Percentiles rank a stretch among this genome's conserved stretches.
Conservation (phyloP, 2,329 filamentous ascomycete species). For the Catunica adiposa region DNA sequence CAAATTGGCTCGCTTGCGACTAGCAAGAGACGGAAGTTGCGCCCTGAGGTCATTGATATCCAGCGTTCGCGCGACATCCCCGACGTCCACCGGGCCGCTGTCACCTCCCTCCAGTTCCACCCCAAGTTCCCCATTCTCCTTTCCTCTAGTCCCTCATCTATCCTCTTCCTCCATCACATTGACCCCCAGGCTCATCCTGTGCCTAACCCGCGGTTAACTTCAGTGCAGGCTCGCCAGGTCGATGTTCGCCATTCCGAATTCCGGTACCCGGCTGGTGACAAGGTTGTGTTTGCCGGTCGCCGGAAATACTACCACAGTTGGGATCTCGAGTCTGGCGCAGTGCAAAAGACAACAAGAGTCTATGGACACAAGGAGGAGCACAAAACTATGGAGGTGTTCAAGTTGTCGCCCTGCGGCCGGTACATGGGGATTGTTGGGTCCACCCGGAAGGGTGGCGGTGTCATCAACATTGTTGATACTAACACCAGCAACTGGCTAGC, state of each 20-base stretch:
- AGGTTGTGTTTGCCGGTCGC: conserved; percentile 76
- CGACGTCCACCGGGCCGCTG: conserved; percentile 58
- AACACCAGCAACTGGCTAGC: conserved; percentile 74
- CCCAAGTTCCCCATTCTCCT: conserved; percentile 75
- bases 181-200: conserved; percentile 56
- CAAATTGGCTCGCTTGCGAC: conserved; percentile 41
- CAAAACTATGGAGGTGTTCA: conserved; percentile 80
- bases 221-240: conserved; percentile 68
- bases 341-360: conserved; percentile 67
- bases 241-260: conserved; percentile 78
- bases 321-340: conserved; percentile 65
- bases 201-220: conserved; percentile 79
- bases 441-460: conserved; percentile 68
- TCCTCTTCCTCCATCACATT: conserved; percentile 79
- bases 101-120: conserved; percentile 79
- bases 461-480: conserved; percentile 71
- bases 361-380: conserved; percentile 67
- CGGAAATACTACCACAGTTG: conserved; percentile 88
- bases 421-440: conserved; percentile 74
- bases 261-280: conserved; percentile 51
- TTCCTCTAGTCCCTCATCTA: conserved; percentile 71
- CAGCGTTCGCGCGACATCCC: conserved; percentile 76
- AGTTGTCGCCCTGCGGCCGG: conserved; percentile 67
- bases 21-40: conserved; percentile 51
- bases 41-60: conserved; percentile 79